Percentiles rank a stretch among this genome's conserved stretches.
phyloP scores from a whole-genome alignment of 176 grass and related monocot species.

The Neostapfia colusana region DNA sequence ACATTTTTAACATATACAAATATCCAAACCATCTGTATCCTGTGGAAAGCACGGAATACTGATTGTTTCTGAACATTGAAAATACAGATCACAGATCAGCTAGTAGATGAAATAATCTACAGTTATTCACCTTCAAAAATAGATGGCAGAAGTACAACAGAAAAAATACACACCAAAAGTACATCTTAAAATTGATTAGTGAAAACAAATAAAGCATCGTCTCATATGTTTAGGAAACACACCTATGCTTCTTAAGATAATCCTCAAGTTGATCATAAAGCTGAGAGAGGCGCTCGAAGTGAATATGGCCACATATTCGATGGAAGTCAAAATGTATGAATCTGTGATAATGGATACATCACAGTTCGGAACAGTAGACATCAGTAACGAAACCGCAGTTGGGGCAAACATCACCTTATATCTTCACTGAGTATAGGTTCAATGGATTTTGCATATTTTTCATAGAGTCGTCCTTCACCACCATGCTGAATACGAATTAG shows the following conservation, averaged over 20 bases:
- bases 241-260: constrained; percentile 82
- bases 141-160: neutral
- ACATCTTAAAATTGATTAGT: neutral
- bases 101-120: neutral
- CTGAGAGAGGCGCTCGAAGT: constrained; percentile 85
- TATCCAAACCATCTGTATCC: neutral
- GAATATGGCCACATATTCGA: constrained; percentile 83
- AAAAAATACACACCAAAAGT: neutral
- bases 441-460: constrained; percentile 75
- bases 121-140: neutral
- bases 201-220: neutral
- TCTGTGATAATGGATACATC: constrained; percentile 40
- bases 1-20: neutral
- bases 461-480: constrained; percentile 74
- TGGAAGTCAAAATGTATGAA: constrained; percentile 95
- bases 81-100: too few relatives aligned
- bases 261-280: constrained; percentile 89
- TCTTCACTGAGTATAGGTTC: constrained; percentile 86
- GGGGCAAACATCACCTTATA: constrained; percentile 54
- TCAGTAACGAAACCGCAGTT: constrained; percentile 2
- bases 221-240: constrained; percentile 17
- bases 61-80: neutral
- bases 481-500: constrained; percentile 60
- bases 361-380: constrained; percentile 21
- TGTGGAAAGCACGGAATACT: neutral